phyloP scores from a whole-genome alignment of 108 stramenopile genomes.

The Skeletonema costatum region DNA sequence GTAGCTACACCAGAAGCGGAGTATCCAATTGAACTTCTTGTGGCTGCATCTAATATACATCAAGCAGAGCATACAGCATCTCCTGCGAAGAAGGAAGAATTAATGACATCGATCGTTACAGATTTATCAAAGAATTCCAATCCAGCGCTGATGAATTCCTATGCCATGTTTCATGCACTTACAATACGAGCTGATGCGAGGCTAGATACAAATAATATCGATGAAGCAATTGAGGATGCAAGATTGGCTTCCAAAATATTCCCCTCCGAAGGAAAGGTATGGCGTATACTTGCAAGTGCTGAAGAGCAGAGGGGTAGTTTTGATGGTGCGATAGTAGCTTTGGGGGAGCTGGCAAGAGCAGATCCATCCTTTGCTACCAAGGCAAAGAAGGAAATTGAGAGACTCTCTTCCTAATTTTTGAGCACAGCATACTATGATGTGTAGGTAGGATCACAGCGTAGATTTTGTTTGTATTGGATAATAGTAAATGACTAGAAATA shows the following conservation, averaged over 20 bases:
- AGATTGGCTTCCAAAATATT: conserved; percentile 27
- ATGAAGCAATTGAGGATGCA: conserved; percentile 41
- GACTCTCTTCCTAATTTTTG: conserved; percentile 4
- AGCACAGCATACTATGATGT: not conserved
- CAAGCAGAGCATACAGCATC: conserved; percentile 25
- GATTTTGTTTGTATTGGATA: not conserved
- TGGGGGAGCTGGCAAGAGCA: conserved; percentile 18
- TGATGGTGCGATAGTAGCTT: conserved; percentile 22
- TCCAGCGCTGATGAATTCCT: conserved; percentile 23
- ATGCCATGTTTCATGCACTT: conserved; percentile 39
- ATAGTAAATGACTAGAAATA: not conserved
- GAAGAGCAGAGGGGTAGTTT: conserved; percentile 35
- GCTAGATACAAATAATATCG: conserved; percentile 28
- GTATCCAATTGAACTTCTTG: conserved; percentile 37
- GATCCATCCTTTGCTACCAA: conserved; percentile 50
- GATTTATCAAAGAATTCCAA: conserved; percentile 31
- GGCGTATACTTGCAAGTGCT: conserved; percentile 46
- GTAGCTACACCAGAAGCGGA: conserved; percentile 18
- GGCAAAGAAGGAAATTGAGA: conserved; percentile 47
- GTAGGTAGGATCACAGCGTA: not conserved
- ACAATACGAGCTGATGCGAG: conserved; percentile 41
- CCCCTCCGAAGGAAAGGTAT: conserved; percentile 26
- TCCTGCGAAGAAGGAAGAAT: conserved; percentile 21
- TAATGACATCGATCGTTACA: conserved; percentile 27
- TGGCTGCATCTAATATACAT: conserved; percentile 35